phyloP scores from a whole-genome alignment of 2,329 filamentous ascomycete genomes.

The Phaeoacremonium minimum region DNA sequence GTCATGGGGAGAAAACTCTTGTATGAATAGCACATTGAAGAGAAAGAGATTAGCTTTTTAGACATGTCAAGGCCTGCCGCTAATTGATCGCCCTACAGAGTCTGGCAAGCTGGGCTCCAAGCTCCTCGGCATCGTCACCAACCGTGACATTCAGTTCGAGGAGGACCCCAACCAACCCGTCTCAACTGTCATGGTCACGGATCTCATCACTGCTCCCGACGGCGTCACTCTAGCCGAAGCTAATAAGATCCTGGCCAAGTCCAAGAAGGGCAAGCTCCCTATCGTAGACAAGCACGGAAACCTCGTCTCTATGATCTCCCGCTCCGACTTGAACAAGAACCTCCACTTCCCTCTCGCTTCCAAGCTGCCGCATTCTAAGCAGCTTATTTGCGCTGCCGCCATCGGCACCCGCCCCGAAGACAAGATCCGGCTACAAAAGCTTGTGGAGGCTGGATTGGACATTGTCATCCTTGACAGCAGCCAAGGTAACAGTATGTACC shows the following conservation, averaged over 20 bases:
- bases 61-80: conserved; percentile 17
- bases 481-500: conserved; percentile 98
- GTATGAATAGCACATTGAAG: neutral
- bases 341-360: conserved; percentile 94
- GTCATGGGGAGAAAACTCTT: conserved; percentile 71
- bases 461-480: conserved; percentile 94
- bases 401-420: conserved; percentile 95
- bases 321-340: conserved; percentile 98
- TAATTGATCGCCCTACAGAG: conserved; percentile 55
- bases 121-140: conserved; percentile 95
- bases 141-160: conserved; percentile 97
- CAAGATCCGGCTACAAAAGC: conserved; percentile 76
- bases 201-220: conserved; percentile 80
- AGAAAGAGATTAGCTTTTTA: conserved; percentile 3
- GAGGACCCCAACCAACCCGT: conserved; percentile 68
- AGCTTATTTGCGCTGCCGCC: conserved; percentile 90
- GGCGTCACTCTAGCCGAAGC: conserved; percentile 84
- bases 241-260: conserved; percentile 88
- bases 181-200: conserved; percentile 89
- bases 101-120: conserved; percentile 90
- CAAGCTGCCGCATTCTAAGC: conserved; percentile 94
- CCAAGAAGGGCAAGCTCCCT: conserved; percentile 97
- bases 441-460: conserved; percentile 92
- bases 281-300: conserved; percentile 83
- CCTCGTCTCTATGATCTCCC: conserved; percentile 85